Conservation (phyloP, 2,329 filamentous ascomycete genomes). For the Paracamarosporium sp. region DNA sequence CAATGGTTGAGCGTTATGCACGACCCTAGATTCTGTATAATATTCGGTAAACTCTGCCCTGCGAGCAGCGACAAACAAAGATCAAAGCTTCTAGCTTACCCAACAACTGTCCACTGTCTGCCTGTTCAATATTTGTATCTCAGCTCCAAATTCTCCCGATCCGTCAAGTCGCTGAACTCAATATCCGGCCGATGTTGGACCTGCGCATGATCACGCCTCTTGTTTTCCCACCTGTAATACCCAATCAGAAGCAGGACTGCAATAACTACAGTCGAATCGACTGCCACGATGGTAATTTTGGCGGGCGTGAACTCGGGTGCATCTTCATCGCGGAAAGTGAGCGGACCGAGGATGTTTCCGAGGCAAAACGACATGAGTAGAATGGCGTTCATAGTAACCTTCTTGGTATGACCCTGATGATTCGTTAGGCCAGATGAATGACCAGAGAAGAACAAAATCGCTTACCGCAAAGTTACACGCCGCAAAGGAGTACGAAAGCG, state of each 20-base stretch:
- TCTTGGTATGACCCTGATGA: slow-evolving; percentile 44
- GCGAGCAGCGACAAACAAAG: not conserved
- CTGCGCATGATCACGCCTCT: slow-evolving; percentile 8
- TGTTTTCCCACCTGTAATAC: slow-evolving; percentile 26
- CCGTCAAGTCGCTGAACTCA: slow-evolving; percentile 60
- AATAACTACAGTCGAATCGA: slow-evolving; percentile 34
- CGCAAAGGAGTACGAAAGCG: slow-evolving; percentile 24
- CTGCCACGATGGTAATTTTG: slow-evolving; percentile 51
- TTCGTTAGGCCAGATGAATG: slow-evolving; percentile 8
- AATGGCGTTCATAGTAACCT: slow-evolving; percentile 44
- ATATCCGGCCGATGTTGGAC: slow-evolving; percentile 11
- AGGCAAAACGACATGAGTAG: slow-evolving; percentile 44
- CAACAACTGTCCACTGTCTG: not conserved
- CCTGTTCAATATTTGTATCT: slow-evolving; percentile 47
- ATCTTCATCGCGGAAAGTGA: slow-evolving; percentile 48
- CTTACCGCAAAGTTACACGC: slow-evolving; percentile 24
- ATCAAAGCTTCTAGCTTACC: not conserved
- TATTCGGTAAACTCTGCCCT: not conserved
- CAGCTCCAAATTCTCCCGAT: slow-evolving; percentile 63
- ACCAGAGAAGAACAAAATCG: not conserved
- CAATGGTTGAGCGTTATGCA: too few species aligned
- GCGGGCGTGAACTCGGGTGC: slow-evolving; percentile 49
- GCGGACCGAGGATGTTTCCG: slow-evolving; percentile 49
- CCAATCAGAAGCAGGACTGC: slow-evolving; percentile 24
- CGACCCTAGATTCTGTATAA: too few species aligned